A percentile compares a stretch with the other conserved stretches of the same genome.
Evolutionary conservation across 306 rosid species (phyloP).

Genomic region (Sechiopsis laciniata): DNA sequence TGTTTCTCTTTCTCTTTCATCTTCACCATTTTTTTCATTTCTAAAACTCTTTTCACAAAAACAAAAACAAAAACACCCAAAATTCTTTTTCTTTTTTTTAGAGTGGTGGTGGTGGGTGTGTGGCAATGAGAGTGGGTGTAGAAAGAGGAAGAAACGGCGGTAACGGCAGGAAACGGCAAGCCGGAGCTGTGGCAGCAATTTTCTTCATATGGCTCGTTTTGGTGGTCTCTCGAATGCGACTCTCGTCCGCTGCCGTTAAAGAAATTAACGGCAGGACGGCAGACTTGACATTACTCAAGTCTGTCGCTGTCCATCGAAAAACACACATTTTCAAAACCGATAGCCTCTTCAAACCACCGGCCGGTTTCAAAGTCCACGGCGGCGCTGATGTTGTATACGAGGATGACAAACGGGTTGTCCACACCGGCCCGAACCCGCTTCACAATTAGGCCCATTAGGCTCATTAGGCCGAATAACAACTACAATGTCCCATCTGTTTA

Average conservation of each 20-base stretch:
- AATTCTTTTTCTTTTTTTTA: background rate
- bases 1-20: conserved; percentile 6
- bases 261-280: background rate
- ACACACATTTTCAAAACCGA: background rate
- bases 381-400: conserved; percentile 29
- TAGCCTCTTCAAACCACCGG: background rate
- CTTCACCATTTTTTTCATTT: background rate
- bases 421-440: conserved; percentile 93
- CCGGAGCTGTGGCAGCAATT: conserved; percentile 14
- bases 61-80: background rate
- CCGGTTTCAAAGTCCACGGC: background rate
- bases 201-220: conserved; percentile 17
- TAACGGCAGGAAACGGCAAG: background rate
- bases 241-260: background rate
- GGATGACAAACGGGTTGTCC: conserved; percentile 65
- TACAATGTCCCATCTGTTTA: background rate
- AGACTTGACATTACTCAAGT: no score
- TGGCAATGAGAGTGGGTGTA: conserved; percentile 21
- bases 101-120: background rate
- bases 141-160: conserved; percentile 16
- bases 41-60: background rate
- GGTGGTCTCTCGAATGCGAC: conserved; percentile 9
- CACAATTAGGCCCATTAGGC: conserved; percentile 48
- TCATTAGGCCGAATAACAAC: background rate
- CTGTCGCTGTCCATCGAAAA: background rate